Base-by-base conservation (phyloP, 176 grass and related monocot species). In the Neostapfia colusana region DNA sequence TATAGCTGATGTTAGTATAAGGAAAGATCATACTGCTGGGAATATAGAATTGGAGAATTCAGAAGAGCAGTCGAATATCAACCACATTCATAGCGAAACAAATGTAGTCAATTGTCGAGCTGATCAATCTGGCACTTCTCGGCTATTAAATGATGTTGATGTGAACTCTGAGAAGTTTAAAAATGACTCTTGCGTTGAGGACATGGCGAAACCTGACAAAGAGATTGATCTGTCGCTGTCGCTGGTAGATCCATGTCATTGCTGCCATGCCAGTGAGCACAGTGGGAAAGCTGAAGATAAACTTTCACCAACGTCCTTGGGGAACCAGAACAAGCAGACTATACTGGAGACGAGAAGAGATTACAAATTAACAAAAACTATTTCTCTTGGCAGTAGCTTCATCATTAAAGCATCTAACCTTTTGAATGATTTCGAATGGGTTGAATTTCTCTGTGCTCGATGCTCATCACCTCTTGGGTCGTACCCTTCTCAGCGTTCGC, bases 331-430 rank as follows among this genome's bases (percentile, higher is more conserved):
- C 41, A 67, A 17, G 28, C 64, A 23, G 67, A 38, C 34, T 64
- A 73, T 24, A 20, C 69, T 68, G 77, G 74, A 50, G 59, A 59
- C 39, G 20, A 50, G 37, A 81, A 74, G 88, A 65, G 88, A 61
- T 77, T 75, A 68, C 67, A 82, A 85, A 77, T 83, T 85, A 74
- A 67, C 59, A 41, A 95, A 86, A 83, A 83, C 42, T 72, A 86
- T 83, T 49, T 86, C 64, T 75, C 78, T 92, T 84, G 91, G 95
- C 71, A 90, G 95, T 85, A 86, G 89, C 69, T 95, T 98, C 65
- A 78, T 94, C 48, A 23, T 92, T 34, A 84, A 64, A 76, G 81
- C 89, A 43, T 76, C 79, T 79, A 94, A 94, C 45, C 70, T 98
- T 72, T 42, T 76, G 60, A 92, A 86, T 69, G 87, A 90, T 82